Conservation (phyloP, 257 asterid species). For the Petunia axillaris region DNA sequence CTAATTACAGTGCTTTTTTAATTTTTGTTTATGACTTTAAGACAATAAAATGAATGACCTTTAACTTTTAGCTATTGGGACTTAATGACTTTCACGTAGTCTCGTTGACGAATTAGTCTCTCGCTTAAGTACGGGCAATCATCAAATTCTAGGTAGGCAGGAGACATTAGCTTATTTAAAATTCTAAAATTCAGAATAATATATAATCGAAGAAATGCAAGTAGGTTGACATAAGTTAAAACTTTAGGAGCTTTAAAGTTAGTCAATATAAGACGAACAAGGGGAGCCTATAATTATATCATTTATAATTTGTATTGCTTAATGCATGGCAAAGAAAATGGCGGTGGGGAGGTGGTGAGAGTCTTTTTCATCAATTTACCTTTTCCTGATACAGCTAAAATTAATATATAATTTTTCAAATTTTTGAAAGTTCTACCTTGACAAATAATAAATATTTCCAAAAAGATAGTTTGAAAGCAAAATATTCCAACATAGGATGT, state of each 20-base stretch:
- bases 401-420: neutral
- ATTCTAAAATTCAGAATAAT: neutral
- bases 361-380: no score
- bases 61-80: neutral
- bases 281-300: neutral
- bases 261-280: neutral
- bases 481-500: neutral
- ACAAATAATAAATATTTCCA: neutral
- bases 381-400: no score
- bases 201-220: neutral
- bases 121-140: neutral
- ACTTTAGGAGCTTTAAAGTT: neutral
- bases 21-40: no score
- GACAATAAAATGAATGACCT: neutral
- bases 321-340: no score
- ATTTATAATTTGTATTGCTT: no score
- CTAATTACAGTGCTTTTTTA: no score
- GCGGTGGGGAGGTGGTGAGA: no score
- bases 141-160: neutral
- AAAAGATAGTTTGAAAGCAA: neutral
- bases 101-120: neutral
- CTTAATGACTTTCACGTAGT: neutral
- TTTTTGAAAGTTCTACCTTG: neutral
- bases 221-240: conserved; percentile 15
- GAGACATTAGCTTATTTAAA: neutral